phyloP scores from a whole-genome alignment of 208 protist species.

The Trypanosoma scelopori region DNA sequence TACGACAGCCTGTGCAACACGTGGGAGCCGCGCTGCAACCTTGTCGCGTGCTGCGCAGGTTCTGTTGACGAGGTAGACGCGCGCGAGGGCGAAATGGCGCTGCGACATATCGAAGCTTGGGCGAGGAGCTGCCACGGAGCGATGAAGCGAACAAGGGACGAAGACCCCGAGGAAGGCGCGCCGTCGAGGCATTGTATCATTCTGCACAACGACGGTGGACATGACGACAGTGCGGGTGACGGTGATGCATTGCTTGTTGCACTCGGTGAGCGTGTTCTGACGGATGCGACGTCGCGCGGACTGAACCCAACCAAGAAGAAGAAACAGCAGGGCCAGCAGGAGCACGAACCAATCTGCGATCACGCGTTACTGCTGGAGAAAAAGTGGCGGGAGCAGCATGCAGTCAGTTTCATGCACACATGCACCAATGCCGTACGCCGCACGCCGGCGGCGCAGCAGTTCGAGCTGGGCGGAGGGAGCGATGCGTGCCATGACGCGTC shows the following conservation, averaged over 20 bases:
- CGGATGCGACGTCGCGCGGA: constrained; percentile 30
- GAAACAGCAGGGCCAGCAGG: constrained; percentile 9
- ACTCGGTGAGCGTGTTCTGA: constrained; percentile 66
- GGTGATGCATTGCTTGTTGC: constrained; percentile 35
- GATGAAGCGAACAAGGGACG: neutral
- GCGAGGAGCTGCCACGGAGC: neutral
- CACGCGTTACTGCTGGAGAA: constrained; percentile 40
- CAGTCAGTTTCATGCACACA: constrained; percentile 52
- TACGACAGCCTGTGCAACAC: constrained; percentile 27
- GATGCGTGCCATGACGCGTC: constrained; percentile 25
- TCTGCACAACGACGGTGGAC: neutral
- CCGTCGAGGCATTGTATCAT: constrained; percentile 3
- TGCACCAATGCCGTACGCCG: constrained; percentile 7
- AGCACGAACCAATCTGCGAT: constrained; percentile 21
- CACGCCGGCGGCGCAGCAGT: constrained; percentile 21
- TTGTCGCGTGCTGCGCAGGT: constrained; percentile 39
- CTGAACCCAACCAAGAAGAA: constrained; percentile 30
- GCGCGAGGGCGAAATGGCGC: constrained; percentile 31
- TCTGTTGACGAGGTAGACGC: constrained; percentile 42
- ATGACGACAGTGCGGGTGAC: neutral
- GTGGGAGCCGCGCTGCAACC: constrained; percentile 62
- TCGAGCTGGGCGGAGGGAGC: constrained; percentile 16
- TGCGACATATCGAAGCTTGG: constrained; percentile 37
- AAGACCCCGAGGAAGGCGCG: neutral
- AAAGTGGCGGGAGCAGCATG: constrained; percentile 48